Base-by-base conservation (phyloP, 148 eudicot genomes). In the Vaccinium darrowii region DNA sequence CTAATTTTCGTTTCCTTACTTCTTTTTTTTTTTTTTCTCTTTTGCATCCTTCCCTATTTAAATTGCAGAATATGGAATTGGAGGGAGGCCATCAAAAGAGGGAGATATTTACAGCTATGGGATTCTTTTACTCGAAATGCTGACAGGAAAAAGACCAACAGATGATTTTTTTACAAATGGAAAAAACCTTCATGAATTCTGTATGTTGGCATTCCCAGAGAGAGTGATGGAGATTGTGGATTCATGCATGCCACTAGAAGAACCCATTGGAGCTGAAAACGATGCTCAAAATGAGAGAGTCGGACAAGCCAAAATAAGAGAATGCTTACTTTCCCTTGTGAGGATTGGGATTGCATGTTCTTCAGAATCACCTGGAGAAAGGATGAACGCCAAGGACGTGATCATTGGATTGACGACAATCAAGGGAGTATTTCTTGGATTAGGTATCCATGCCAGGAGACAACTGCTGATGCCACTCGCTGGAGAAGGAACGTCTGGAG, bases 291-390 rank as follows among this genome's bases (percentile, higher is more conserved):
- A 36, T 36, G 39, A 36, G 3, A 36, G 39, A 36, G 21, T 27
- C 0, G 25, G 33, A 65, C 72, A 2, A 65, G 72, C 33, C 72
- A 79, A 76, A 79, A 15, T 27, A 10, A 79, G 15, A 12, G 82
- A 79, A 27, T 79, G 82, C 47, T 30, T 56, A 10, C 1, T 14
- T 79, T 79, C 82, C 6, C 39, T 79, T 15, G 7, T 30, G 58
- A 79, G 82, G 49, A 79, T 56, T 56, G 82, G 82, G 1, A 21
- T 79, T 30, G 82, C 50, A 27, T 79, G 82, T 56, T 79, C 82
- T 79, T 8, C 14, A 18, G 82, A 79, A 79, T 54, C 82, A 25
- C 82, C 49, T 50, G 2, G 49, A 1, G 25, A 76, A 49, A 39
- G 56, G 14, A 76, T 76, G 79, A 43, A 76, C 4, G 7, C 18